Percentiles rank a stretch among this genome's conserved stretches.
Conservation (phyloP, 345 rosid genomes). For the Salix viminalis region DNA sequence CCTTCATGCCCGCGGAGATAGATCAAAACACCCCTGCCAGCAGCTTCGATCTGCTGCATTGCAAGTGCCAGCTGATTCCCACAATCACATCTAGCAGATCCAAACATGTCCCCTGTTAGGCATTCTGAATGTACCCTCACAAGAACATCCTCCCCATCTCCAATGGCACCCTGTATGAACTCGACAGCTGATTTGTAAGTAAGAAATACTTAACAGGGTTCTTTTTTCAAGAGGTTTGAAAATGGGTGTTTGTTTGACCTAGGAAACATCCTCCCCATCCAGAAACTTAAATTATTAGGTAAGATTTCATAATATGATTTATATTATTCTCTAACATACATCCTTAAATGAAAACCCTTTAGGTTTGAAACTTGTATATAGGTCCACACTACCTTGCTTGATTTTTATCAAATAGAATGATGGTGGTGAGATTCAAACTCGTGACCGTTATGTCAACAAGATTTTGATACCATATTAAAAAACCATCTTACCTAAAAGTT, state of each 20-base stretch:
- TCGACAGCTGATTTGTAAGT: neutral
- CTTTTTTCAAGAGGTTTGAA: neutral
- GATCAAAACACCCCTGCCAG: constrained; percentile 67
- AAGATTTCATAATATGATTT: too few relatives aligned
- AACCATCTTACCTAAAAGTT: too few relatives aligned
- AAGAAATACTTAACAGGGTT: neutral
- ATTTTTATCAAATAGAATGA: too few relatives aligned
- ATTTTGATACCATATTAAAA: accelerated
- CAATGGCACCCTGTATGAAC: constrained; percentile 58
- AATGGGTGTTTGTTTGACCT: neutral
- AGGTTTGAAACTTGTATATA: too few relatives aligned
- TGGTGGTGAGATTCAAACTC: too few relatives aligned
- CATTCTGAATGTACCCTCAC: constrained; percentile 82
- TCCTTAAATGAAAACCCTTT: too few relatives aligned
- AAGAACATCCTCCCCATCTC: constrained; percentile 73
- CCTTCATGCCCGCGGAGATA: constrained; percentile 92
- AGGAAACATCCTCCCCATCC: neutral
- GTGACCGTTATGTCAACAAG: too few relatives aligned
- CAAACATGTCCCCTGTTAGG: constrained; percentile 79
- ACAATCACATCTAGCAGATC: constrained; percentile 76
- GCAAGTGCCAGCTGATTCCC: constrained; percentile 74
- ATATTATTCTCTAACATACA: too few relatives aligned
- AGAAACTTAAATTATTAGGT: too few relatives aligned
- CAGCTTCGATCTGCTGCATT: constrained; percentile 77
- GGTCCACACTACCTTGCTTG: too few relatives aligned